Evolutionary conservation across 2,329 filamentous ascomycete genomes (phyloP), one percentile per base, ranked within the genome.

Genomic region (Macrophomina phaseolina): DNA sequence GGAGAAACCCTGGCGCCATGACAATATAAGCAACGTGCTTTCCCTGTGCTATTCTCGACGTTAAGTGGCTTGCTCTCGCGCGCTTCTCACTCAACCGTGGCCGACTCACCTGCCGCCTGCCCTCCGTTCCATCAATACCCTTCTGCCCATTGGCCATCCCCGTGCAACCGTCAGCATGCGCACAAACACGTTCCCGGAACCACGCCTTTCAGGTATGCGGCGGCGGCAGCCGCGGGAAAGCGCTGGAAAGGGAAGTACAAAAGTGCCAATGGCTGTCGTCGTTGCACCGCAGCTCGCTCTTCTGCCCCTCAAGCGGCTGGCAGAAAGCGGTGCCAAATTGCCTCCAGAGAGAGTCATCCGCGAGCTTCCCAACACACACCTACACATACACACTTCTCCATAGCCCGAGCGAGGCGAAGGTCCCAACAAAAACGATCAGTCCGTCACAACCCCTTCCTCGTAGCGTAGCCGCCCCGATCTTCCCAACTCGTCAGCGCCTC

Each of bases 11-110:
- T 18, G 56, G 56, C 56, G 56, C 40, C 40, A 7, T 38, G 45
- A 45, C 58, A 62, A 62, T 62, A 62, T 62, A 62, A 62, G 45
- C 58, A 62, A 62, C 58, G 58, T 62, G 58, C 58, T 62, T 28
- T 38, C 30, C 36, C 18, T 18, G 58, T 62, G 58, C 58, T 48
- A 28, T 36, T 62, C 23, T 28, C 38, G 55, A 45, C 23, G 8
- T 4, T 5, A 18, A 16, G 32, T 45, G 40, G 18, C 18, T 45
- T 7, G 40, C 40, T 45, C 34, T 36, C 30, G n/a, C 12, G 5
- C 28, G 16, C 56, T 38, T 38, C 36, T 38, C 36, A 6, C 36
- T 38, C 36, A 6, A 11, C 36, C 45, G 48, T 42, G 14, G 28
- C 34, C 40, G 23, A 34, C 18, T 30, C 14, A 38, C 16, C 12